Base-by-base conservation (phyloP, 495 filamentous ascomycete genomes). In the Penicillium dipodomyicola region DNA sequence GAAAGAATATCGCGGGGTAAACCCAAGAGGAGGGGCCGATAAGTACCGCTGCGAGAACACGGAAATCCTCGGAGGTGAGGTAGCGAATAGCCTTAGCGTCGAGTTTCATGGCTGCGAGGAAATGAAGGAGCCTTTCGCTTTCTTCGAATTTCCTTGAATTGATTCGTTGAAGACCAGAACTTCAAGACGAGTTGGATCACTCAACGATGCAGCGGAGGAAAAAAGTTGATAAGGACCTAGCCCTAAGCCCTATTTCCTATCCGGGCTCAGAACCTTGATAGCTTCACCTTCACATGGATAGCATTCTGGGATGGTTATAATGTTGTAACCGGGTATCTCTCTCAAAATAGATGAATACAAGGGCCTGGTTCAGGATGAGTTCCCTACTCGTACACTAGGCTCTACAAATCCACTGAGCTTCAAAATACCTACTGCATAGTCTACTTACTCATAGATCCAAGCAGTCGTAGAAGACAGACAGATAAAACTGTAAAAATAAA, bases 41-140 rank as follows among this genome's bases (percentile, higher is more conserved):
- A 61, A 60, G 59, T 83, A 96, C 94, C 58, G 90, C 95, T 66
- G 90, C 87, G 52, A 99, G 87, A 54, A 97, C 92, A 61, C 87
- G 84, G 89, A 95, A 99, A 80, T 97, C 94, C 73, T 97, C 95
- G 15, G 79, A 67, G 49, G 89, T 86, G 67, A 99, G 86, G 74
- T 97, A 93, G 64, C 94, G 92, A 72, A 97, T 87, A 43, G 86
- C 84, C 67, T 89, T 89, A 8, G 91, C 89, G 71, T 99, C 89
- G 69, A 99, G 86, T 76, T 92, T 95, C 94, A 97, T 98, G 57
- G 27, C 49, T 35, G 30, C 27, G 19, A 32, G 15, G 37, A 49
- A 37, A 40, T 19, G 48, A 40, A 42, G 17, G 4, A 22, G 32
- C 3, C n/a, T 33, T 37, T 6, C 14, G 29, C 11, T 43, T 27